These are phyloP conservation scores for Lactarius hatsudake DNA, from an alignment of 768 basidiomycete genomes.

Conservation along the genomic window DNA sequence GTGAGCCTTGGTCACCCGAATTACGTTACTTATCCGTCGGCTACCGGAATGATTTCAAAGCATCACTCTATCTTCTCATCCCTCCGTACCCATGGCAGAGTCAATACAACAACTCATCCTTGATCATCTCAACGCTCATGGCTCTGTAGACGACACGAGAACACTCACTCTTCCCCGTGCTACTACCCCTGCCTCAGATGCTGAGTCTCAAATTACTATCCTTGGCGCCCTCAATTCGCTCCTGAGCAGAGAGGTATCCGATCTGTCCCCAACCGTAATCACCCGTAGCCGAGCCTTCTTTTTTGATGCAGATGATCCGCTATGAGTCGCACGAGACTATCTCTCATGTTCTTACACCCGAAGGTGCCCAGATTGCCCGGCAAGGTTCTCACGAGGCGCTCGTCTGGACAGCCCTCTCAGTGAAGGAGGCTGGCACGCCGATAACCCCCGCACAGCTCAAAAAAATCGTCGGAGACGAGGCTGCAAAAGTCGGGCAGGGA, in stretches of 20 bases:
- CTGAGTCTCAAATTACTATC: slow-evolving; percentile 79
- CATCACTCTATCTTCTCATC: too few relatives aligned
- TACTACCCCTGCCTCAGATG: slow-evolving; percentile 51
- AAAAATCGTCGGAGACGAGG: slow-evolving; percentile 77
- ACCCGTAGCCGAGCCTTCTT: slow-evolving; percentile 19
- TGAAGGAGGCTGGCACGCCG: slow-evolving; percentile 65
- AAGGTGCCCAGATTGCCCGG: slow-evolving; percentile 75
- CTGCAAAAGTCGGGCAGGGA: slow-evolving; percentile 90
- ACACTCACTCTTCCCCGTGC: slow-evolving; percentile 64
- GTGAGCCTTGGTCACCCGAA: not conserved
- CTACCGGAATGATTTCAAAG: not conserved
- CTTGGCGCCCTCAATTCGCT: slow-evolving; percentile 92
- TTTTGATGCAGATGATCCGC: slow-evolving; percentile 64
- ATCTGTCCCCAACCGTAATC: not conserved
- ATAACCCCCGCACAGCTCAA: slow-evolving; percentile 68
- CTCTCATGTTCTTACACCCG: slow-evolving; percentile 71
- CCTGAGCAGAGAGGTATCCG: slow-evolving; percentile 26
- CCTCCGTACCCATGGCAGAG: slow-evolving; percentile 59
- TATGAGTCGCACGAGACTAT: slow-evolving; percentile 77
- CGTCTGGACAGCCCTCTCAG: slow-evolving; percentile 83
- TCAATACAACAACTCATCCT: slow-evolving; percentile 77
- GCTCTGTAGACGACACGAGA: slow-evolving; percentile 65
- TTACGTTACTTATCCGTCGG: not conserved
- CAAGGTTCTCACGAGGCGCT: slow-evolving; percentile 93
- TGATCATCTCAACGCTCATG: slow-evolving; percentile 58